phyloP scores from a whole-genome alignment of 1,139 yeast genomes.

The Saccharomycopsis phalli region DNA sequence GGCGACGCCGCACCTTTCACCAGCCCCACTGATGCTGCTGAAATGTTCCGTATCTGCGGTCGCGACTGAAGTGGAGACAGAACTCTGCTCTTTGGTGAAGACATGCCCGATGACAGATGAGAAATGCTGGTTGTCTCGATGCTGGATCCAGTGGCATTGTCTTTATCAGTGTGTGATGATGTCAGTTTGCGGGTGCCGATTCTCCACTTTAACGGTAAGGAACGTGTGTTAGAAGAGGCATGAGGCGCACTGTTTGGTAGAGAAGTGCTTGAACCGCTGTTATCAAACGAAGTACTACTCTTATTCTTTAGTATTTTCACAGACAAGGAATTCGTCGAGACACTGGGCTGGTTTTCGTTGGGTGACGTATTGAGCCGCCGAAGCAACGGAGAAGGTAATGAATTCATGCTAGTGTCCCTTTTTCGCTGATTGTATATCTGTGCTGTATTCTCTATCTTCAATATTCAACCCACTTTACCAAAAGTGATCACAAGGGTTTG shows the following conservation, averaged over 20 bases:
- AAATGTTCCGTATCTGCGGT: constrained; percentile 1
- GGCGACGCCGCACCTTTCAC: constrained; percentile 11
- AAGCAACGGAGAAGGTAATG: constrained; percentile 14
- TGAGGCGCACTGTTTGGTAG: not conserved
- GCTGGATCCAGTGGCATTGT: constrained; percentile 9
- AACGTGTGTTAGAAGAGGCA: not conserved
- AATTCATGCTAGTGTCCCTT: constrained; percentile 10
- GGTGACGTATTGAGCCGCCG: constrained; percentile 10
- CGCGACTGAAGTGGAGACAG: constrained; percentile 3
- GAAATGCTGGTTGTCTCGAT: constrained; percentile 2
- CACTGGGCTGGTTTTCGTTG: not conserved
- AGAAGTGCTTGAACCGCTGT: not conserved
- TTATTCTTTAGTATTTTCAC: constrained; percentile 9
- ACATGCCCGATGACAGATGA: not conserved
- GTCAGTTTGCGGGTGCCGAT: constrained; percentile 4
- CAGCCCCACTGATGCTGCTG: not conserved
- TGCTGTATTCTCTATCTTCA: too few species aligned
- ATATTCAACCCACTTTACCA: too few species aligned
- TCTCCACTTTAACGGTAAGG: constrained; percentile 15
- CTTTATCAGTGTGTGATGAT: not conserved
- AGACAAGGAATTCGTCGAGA: not conserved
- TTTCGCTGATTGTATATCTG: too few species aligned
- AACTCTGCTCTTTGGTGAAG: not conserved
- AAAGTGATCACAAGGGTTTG: too few species aligned
- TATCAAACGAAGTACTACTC: constrained; percentile 6